These are phyloP conservation scores for Candida namnaoensis DNA, from an alignment of 805 yeast species.

Conservation along the genomic window DNA sequence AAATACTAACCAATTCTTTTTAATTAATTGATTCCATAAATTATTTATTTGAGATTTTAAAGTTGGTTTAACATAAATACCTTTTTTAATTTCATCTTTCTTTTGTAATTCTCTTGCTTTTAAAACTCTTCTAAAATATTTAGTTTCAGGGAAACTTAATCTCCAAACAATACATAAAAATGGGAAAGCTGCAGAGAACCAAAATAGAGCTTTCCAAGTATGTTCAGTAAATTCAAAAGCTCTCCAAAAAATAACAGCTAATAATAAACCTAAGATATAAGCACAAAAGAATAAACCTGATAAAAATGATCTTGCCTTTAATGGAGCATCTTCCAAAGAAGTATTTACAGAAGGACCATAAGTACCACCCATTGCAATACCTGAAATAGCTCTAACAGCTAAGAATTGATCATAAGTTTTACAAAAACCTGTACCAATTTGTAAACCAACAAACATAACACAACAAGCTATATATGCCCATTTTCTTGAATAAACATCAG, in stretches of 20 bases:
- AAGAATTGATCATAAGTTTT: constrained; percentile 46
- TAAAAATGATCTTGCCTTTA: constrained; percentile 49
- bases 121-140: constrained; percentile 29
- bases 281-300: constrained; percentile 54
- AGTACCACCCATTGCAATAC: constrained; percentile 44
- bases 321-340: constrained; percentile 39
- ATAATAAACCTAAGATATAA: constrained; percentile 57
- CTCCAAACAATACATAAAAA: constrained; percentile 51
- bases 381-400: constrained; percentile 58
- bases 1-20: constrained; percentile 53
- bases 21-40: constrained; percentile 10
- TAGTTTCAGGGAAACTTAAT: constrained; percentile 50
- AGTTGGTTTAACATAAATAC: constrained; percentile 17
- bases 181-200: constrained; percentile 66
- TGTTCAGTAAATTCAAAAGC: constrained; percentile 43
- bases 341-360: constrained; percentile 35
- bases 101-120: constrained; percentile 18
- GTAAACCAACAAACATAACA: constrained; percentile 38
- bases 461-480: constrained; percentile 49
- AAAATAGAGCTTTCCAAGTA: constrained; percentile 63
- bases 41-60: constrained; percentile 7
- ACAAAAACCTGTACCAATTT: constrained; percentile 59
- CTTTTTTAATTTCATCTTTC: constrained; percentile 18
- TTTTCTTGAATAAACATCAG: constrained; percentile 55
- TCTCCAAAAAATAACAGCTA: constrained; percentile 56